Conservation (phyloP, 371 early-diverging fungal genomes). For the Mucor indicus region DNA sequence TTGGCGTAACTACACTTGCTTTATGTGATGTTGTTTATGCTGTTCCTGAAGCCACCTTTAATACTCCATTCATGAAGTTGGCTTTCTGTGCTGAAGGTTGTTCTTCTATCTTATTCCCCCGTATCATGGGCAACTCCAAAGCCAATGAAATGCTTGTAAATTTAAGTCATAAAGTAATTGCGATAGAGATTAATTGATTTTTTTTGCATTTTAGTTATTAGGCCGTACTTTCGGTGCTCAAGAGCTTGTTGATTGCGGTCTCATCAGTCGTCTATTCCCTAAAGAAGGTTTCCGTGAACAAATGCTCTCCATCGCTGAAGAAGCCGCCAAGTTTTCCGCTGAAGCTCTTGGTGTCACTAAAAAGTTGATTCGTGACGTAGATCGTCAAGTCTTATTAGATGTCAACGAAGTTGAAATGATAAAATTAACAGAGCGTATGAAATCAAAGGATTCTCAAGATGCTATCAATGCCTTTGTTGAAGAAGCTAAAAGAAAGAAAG, state of each 20-base stretch:
- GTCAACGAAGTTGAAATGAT: constrained; percentile 52
- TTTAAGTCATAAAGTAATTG: not conserved
- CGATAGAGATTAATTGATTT: not conserved
- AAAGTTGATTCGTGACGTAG: constrained; percentile 47
- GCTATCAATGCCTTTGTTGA: constrained; percentile 29
- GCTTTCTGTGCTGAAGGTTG: constrained; percentile 72
- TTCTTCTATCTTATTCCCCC: constrained; percentile 60
- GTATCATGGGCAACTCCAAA: constrained; percentile 54
- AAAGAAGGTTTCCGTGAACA: constrained; percentile 50
- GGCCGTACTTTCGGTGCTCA: constrained; percentile 52
- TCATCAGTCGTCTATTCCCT: constrained; percentile 50
- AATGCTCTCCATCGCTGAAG: constrained; percentile 47
- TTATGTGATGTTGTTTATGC: constrained; percentile 71
- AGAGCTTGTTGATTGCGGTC: constrained; percentile 49
- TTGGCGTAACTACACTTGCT: constrained; percentile 66
- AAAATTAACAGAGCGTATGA: constrained; percentile 27
- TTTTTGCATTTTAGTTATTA: constrained; percentile 32
- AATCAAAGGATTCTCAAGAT: constrained; percentile 29
- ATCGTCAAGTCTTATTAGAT: constrained; percentile 39
- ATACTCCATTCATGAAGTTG: constrained; percentile 68
- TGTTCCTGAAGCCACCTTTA: constrained; percentile 58
- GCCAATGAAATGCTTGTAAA: constrained; percentile 67
- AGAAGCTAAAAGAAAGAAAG: constrained; percentile 17
- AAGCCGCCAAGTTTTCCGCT: constrained; percentile 49
- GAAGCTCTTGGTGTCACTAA: constrained; percentile 59